A percentile compares a stretch with the other conserved stretches of the same genome.
Evolutionary conservation across 2,329 filamentous ascomycete genomes (phyloP).

Genomic region (Ceratocystis colombiana): DNA sequence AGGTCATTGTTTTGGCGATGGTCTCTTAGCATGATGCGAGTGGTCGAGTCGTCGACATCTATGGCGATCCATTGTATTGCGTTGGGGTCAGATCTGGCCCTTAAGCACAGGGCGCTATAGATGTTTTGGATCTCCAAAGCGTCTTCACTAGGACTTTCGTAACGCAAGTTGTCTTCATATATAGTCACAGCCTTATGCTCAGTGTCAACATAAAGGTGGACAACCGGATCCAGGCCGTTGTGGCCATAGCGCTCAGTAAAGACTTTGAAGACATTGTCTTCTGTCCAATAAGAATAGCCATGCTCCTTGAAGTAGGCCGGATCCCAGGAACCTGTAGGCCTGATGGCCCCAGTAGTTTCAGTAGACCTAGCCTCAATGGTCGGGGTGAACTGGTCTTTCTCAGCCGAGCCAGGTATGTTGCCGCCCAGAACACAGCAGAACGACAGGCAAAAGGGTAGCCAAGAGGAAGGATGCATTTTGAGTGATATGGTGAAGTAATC

Average conservation of each 20-base stretch:
- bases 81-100: background rate
- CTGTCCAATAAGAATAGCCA: background rate
- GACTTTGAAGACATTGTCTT: background rate
- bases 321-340: no score
- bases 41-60: background rate
- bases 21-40: background rate
- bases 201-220: background rate
- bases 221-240: background rate
- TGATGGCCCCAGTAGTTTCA: no score
- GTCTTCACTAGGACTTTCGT: no score
- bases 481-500: no score
- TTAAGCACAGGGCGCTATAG: background rate
- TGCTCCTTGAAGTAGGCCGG: background rate
- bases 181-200: background rate
- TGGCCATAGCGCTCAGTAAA: background rate
- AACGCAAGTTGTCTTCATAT: background rate
- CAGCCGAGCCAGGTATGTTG: no score
- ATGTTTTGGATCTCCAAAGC: background rate
- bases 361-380: no score
- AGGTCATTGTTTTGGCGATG: background rate
- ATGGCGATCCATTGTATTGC: background rate
- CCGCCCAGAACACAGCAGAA: no score
- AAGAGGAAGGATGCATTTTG: no score
- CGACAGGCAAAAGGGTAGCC: no score
- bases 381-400: no score